Evolutionary conservation across 2,329 filamentous ascomycete genomes (phyloP).

Genomic region (Penicillium decumbens): DNA sequence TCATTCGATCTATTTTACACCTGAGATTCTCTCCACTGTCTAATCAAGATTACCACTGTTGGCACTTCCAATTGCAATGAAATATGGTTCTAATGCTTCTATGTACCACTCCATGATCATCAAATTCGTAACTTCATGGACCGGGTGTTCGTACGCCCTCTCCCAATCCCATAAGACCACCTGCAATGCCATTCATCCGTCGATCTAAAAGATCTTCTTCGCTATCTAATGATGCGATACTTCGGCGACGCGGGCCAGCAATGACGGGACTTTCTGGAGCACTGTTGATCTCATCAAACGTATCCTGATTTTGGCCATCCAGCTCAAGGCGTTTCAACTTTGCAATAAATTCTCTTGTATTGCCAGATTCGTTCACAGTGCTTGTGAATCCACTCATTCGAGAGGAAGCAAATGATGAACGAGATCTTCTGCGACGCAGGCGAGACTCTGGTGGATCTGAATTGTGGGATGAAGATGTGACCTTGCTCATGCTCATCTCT

Average conservation of each 20-base stretch:
- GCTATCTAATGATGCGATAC: constrained; percentile 51
- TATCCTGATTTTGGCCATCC: constrained; percentile 4
- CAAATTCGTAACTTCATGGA: constrained; percentile 16
- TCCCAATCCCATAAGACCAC: constrained; percentile 48
- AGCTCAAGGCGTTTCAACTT: constrained; percentile 20
- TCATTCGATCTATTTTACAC: too few relatives aligned
- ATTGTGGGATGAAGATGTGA: constrained; percentile 27
- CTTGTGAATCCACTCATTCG: constrained; percentile 12
- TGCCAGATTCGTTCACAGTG: constrained; percentile 5
- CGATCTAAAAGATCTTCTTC: constrained; percentile 54
- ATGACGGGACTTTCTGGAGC: constrained; percentile 18
- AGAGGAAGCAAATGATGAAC: constrained; percentile 18
- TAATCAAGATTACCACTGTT: too few relatives aligned
- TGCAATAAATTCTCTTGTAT: constrained; percentile 16
- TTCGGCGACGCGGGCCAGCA: constrained; percentile 36
- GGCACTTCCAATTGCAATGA: not conserved
- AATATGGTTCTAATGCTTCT: not conserved
- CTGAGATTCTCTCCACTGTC: not conserved
- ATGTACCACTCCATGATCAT: not conserved
- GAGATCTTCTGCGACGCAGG: constrained; percentile 14
- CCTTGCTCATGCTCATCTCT: constrained; percentile 65
- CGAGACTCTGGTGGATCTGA: constrained; percentile 7
- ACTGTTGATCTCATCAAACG: constrained; percentile 17
- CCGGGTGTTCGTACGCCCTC: constrained; percentile 34
- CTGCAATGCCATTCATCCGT: constrained; percentile 53